A percentile compares a stretch with the other conserved stretches of the same genome.
phyloP scores from a whole-genome alignment of 768 basidiomycete species.

The Boletus coccyginus region DNA sequence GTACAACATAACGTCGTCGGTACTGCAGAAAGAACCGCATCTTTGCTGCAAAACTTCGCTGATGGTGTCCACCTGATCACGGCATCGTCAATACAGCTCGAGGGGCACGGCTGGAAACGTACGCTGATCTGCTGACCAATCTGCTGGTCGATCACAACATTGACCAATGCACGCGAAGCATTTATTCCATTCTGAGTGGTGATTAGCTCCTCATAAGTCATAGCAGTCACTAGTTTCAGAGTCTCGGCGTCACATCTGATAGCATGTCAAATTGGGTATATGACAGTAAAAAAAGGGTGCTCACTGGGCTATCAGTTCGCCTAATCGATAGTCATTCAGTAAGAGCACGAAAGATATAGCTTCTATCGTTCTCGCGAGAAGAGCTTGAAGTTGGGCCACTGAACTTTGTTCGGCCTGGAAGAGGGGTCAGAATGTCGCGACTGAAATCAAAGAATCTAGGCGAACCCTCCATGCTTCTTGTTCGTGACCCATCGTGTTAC shows the following conservation, averaged over 20 bases:
- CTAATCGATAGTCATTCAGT: constrained; percentile 85
- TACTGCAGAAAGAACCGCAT: constrained; percentile 97
- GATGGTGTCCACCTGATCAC: constrained; percentile 84
- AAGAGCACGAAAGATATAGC: constrained; percentile 92
- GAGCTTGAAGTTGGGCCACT: constrained; percentile 67
- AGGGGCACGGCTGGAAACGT: constrained; percentile 26
- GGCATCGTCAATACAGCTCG: constrained; percentile 5
- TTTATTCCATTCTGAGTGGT: constrained; percentile 82
- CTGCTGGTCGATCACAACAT: constrained; percentile 96
- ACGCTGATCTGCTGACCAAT: constrained; percentile 96
- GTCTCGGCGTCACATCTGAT: constrained; percentile 68
- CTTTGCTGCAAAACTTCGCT: constrained; percentile 92
- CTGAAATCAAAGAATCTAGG: background rate
- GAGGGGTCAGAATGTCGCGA: constrained; percentile 10
- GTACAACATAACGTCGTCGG: constrained; percentile 97
- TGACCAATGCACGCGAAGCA: constrained; percentile 87
- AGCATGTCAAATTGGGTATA: constrained; percentile 5
- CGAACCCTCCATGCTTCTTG: constrained; percentile 88
- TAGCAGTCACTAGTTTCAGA: constrained; percentile 61
- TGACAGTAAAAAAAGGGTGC: constrained; percentile 24
- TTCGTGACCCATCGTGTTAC: constrained; percentile 56
- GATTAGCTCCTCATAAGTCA: constrained; percentile 87
- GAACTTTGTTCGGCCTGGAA: constrained; percentile 76
- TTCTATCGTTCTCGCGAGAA: constrained; percentile 86
- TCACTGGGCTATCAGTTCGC: constrained; percentile 80